Evolutionary conservation across 2,329 filamentous ascomycete genomes (phyloP), one percentile per base, ranked within the genome.

Genomic region (Hymenotorrendiella dingleyae): DNA sequence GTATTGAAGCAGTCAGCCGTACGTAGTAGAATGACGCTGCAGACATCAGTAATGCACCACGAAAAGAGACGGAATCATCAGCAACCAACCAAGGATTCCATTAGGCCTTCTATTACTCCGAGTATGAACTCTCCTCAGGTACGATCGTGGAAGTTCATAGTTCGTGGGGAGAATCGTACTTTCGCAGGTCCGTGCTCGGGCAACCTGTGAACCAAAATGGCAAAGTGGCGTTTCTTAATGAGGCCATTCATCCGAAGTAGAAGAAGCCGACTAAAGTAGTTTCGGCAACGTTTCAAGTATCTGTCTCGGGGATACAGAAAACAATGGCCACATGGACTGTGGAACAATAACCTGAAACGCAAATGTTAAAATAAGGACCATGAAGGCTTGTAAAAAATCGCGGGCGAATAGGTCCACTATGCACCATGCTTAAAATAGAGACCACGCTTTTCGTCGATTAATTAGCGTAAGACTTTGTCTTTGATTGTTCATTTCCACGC

Each of bases 201-300:
- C 14, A 28, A 14, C 4, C 9, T n/a, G n/a, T n/a, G n/a, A n/a
- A n/a, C n/a, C n/a, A n/a, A n/a, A n/a, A n/a, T n/a, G n/a, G n/a
- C n/a, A n/a, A n/a, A n/a, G n/a, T n/a, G n/a, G n/a, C 38, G 12
- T 33, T 45, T 40, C 48, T 37, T 6, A 6, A 44, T 44, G 23
- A 20, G 41, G 48, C 12, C 26, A 46, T 8, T 44, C 43, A 39
- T 39, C 49, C 49, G 46, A 42, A 34, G 14, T 17, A 34, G 40
- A 36, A 35, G 30, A 33, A 21, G 24, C 22, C 24, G 23, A 33
- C 21, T 33, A 36, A 27, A 30, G 16, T 28, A 30, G 48, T 54
- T 53, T 53, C 50, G 42, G 43, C 45, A 42, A 24, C 46, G 50
- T 53, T 53, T 53, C 50, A 50, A 42, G 40, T n/a, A n/a, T n/a